These are phyloP conservation scores for Citrus medica DNA, from an alignment of 345 rosid species.

Conservation along the genomic window DNA sequence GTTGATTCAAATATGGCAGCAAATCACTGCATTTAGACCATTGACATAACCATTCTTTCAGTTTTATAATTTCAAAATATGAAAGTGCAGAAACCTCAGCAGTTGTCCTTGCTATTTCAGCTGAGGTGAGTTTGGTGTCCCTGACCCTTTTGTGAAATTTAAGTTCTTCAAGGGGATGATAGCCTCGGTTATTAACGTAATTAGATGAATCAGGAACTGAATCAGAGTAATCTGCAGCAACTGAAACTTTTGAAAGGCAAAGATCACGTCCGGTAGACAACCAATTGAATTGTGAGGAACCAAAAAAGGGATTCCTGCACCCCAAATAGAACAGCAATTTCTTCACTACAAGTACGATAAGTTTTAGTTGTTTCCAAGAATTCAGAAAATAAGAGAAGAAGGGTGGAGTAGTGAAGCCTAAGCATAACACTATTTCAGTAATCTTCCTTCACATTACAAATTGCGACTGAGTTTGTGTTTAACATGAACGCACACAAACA, in stretches of 20 bases:
- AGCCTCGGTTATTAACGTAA: constrained; percentile 47
- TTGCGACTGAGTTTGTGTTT: background rate
- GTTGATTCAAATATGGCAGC: background rate
- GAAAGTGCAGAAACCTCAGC: constrained; percentile 55
- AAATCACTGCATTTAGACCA: background rate
- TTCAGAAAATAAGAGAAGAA: background rate
- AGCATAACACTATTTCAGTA: background rate
- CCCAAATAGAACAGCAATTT: constrained; percentile 15
- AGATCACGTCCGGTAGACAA: constrained; percentile 49
- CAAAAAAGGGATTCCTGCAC: constrained; percentile 48
- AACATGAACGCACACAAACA: background rate
- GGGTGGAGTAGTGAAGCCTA: background rate
- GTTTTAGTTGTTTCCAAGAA: background rate
- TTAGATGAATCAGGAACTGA: constrained; percentile 87
- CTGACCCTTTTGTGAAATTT: constrained; percentile 52
- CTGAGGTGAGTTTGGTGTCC: constrained; percentile 62
- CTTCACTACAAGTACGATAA: background rate
- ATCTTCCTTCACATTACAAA: background rate
- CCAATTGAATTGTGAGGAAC: constrained; percentile 56
- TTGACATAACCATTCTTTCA: background rate
- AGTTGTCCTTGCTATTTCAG: constrained; percentile 86
- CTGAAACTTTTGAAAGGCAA: constrained; percentile 71
- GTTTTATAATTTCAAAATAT: constrained; percentile 6
- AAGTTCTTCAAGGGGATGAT: constrained; percentile 92
- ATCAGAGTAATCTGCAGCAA: constrained; percentile 97